A percentile compares a stretch with the other conserved stretches of the same genome.
These are phyloP conservation scores for Tephrocybe sp. DNA, from an alignment of 768 basidiomycete genomes.

Conservation along the genomic window DNA sequence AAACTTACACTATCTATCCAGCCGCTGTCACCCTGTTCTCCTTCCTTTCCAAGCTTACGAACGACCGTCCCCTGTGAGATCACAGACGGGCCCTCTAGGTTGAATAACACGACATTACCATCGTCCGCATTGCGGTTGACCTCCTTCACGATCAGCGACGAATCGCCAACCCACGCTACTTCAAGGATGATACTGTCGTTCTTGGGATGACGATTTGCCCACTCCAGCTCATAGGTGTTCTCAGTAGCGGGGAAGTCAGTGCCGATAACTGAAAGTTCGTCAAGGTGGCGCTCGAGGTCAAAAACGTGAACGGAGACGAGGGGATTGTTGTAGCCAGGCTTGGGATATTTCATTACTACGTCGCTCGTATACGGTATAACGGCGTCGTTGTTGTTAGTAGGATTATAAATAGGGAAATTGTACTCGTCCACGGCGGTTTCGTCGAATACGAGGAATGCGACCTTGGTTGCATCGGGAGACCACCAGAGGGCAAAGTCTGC, in stretches of 20 bases:
- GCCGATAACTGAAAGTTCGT: slow-evolving; percentile 22
- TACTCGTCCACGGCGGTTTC: slow-evolving; percentile 87
- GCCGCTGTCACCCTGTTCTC: slow-evolving; percentile 87
- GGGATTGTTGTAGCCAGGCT: slow-evolving; percentile 89
- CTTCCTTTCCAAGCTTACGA: slow-evolving; percentile 73
- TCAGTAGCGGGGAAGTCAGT: slow-evolving; percentile 31
- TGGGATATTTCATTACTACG: slow-evolving; percentile 79
- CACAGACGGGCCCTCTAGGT: slow-evolving; percentile 34
- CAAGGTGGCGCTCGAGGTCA: slow-evolving; percentile 58
- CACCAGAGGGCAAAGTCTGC: slow-evolving; percentile 83
- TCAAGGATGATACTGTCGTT: slow-evolving; percentile 75
- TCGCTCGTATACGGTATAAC: slow-evolving; percentile 79
- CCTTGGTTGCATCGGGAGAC: slow-evolving; percentile 70
- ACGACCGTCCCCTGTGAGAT: slow-evolving; percentile 54
- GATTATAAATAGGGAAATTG: slow-evolving; percentile 90
- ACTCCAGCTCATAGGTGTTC: slow-evolving; percentile 57
- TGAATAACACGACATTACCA: slow-evolving; percentile 79
- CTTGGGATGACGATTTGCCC: slow-evolving; percentile 55
- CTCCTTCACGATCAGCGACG: slow-evolving; percentile 78
- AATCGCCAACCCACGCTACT: slow-evolving; percentile 83
- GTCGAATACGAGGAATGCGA: slow-evolving; percentile 87
- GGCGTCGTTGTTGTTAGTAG: slow-evolving; percentile 61
- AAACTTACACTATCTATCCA: slow-evolving; percentile 86
- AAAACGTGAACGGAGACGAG: slow-evolving; percentile 82
- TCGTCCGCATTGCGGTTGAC: slow-evolving; percentile 80